A percentile compares a stretch with the other conserved stretches of the same genome.
These are phyloP conservation scores for Fimicolochytrium jonesii DNA, from an alignment of 192 early-diverging fungal species.

Conservation along the genomic window DNA sequence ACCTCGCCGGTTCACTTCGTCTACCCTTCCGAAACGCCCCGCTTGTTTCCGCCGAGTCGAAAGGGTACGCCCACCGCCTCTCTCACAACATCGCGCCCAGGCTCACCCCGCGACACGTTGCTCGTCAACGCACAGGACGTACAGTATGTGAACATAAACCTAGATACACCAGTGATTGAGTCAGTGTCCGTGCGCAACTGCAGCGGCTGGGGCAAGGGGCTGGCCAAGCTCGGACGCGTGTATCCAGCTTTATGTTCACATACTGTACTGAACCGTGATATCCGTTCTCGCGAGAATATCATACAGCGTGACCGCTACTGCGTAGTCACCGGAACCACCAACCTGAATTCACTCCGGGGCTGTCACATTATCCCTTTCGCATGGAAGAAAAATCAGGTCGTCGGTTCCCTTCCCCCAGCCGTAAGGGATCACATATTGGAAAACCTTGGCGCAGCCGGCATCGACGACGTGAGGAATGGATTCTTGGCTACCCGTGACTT, in stretches of 20 bases:
- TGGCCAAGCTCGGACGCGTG: no score
- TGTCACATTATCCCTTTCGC: constrained; percentile 6
- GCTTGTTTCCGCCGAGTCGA: constrained; percentile 6
- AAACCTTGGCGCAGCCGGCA: neutral
- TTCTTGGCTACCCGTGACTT: neutral
- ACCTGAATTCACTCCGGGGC: neutral
- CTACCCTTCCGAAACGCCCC: neutral
- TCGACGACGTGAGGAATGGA: constrained; percentile 4
- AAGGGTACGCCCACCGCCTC: neutral
- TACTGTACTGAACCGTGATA: neutral
- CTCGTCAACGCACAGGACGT: neutral
- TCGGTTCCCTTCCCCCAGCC: neutral
- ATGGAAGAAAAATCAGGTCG: constrained; percentile 6
- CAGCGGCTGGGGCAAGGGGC: no score
- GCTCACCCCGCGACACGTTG: neutral
- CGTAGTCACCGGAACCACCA: neutral
- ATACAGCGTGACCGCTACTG: constrained; percentile 1
- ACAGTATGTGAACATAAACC: no score
- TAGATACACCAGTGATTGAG: no score
- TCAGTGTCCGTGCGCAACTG: no score
- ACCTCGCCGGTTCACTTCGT: neutral
- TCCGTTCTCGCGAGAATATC: neutral
- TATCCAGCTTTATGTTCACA: no score
- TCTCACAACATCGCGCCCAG: no score
- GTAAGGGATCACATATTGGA: constrained; percentile 5